Base-by-base conservation (phyloP, 1,139 yeast species). In the Hyphopichia khmerensis region DNA sequence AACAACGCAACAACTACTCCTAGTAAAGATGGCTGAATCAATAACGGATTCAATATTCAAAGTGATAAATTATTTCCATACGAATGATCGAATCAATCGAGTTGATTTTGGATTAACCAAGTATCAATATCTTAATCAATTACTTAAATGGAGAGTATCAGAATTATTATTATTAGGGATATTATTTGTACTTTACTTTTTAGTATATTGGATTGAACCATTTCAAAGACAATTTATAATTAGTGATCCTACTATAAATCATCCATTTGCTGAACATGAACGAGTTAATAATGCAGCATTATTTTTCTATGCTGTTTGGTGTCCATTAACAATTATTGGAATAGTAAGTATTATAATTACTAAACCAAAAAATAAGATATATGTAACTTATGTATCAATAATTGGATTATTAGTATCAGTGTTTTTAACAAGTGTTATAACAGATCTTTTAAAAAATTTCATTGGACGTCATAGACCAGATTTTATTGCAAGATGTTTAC, bases 401-500 rank as follows among this genome's bases (percentile, higher is more conserved):
- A 36, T 77, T 17, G 76, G 80, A 1, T 66, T 73, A 41, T 45
- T 63, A 2, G 47, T 76, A 9, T 61, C 77, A 1, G 60, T 72
- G 1, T 57, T 73, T 33, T 45, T 71, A 31, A 69, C 79, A 14
- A 67, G 72, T n/a, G 62, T 72, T 5, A 47, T 67, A 30, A 78
- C 83, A 0, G 79, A 78, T 47, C 62, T 76, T 34, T 62, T 85
- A 48, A 87, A 87, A 64, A 80, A 84, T 56, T 77, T 82, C 67
- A 77, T 87, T 44, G 91, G 93, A 1, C 77, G 93, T 57, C 82
- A 81, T 43, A 72, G 95, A 52, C 95, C 95, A 1, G 95, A 87
- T 59, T 84, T 87, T 54, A 62, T 87, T 43, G 82, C 81, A 14
- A 73, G 96, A 49, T 87, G 95, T 60, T 60, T 73, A 8, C 88